Evolutionary conservation across 1,139 yeast species (phyloP).

Genomic region (Kodamaea fungicola): DNA sequence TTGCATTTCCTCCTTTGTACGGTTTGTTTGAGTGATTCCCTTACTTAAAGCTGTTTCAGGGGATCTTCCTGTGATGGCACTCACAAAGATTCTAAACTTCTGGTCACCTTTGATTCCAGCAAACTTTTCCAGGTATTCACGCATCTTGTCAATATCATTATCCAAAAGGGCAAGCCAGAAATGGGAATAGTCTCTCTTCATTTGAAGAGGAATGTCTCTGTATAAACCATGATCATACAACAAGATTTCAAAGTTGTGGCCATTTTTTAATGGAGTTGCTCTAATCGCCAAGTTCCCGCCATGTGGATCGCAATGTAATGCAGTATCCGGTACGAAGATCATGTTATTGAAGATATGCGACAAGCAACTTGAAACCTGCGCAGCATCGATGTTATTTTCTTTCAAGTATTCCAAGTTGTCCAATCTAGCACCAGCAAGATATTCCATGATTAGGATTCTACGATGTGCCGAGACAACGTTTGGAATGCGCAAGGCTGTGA

Average conservation of each 20-base stretch:
- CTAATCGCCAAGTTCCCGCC: constrained; percentile 93
- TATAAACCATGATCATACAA: constrained; percentile 94
- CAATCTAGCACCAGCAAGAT: constrained; percentile 73
- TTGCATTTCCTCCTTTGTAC: constrained; percentile 52
- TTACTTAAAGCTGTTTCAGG: constrained; percentile 43
- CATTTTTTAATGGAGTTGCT: constrained; percentile 18
- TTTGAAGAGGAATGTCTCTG: constrained; percentile 72
- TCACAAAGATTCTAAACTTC: constrained; percentile 79
- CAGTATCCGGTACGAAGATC: constrained; percentile 92
- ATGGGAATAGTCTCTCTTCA: constrained; percentile 81
- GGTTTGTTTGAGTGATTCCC: constrained; percentile 51
- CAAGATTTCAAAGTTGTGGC: constrained; percentile 85
- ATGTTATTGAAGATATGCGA: constrained; percentile 90
- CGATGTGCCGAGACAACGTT: constrained; percentile 60
- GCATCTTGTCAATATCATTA: constrained; percentile 63
- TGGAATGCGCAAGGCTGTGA: constrained; percentile 82
- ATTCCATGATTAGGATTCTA: constrained; percentile 87
- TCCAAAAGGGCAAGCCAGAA: constrained; percentile 91
- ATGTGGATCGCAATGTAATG: constrained; percentile 96
- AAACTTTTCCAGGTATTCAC: constrained; percentile 66
- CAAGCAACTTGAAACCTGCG: constrained; percentile 78
- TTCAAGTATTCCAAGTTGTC: constrained; percentile 71
- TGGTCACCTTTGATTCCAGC: constrained; percentile 76
- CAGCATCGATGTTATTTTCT: constrained; percentile 60
- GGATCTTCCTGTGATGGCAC: constrained; percentile 89